phyloP scores from a whole-genome alignment of 768 basidiomycete species.

The Cystobasidium tubakii region DNA sequence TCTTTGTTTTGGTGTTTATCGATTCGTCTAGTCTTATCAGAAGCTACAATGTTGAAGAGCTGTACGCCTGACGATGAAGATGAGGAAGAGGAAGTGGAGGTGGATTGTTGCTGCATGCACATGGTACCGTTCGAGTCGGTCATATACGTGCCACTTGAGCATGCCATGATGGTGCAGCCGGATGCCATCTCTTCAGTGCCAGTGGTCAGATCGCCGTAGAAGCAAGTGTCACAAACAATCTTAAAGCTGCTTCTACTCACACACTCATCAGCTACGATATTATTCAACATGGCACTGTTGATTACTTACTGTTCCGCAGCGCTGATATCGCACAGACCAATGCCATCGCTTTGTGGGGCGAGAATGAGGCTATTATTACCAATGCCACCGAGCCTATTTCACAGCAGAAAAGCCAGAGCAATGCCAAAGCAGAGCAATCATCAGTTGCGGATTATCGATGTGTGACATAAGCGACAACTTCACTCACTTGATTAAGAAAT shows the following conservation, averaged over 20 bases:
- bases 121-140: background rate
- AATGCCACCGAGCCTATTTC: background rate
- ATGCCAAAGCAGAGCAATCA: background rate
- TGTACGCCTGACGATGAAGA: background rate
- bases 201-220: background rate
- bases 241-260: background rate
- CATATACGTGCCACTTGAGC: background rate
- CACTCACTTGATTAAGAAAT: background rate
- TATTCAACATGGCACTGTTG: background rate
- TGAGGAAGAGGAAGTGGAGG: background rate
- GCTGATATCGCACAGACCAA: background rate
- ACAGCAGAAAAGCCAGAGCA: background rate
- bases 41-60: background rate
- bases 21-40: background rate
- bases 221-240: background rate
- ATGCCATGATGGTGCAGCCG: background rate
- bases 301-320: background rate
- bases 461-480: background rate
- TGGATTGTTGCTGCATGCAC: background rate
- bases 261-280: background rate
- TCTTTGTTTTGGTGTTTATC: too few relatives aligned
- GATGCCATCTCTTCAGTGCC: background rate
- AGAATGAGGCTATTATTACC: background rate
- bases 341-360: background rate
- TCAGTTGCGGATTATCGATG: too few relatives aligned